Base-by-base conservation (phyloP, 805 yeast genomes). In the Diddensiella santjacobensis region DNA sequence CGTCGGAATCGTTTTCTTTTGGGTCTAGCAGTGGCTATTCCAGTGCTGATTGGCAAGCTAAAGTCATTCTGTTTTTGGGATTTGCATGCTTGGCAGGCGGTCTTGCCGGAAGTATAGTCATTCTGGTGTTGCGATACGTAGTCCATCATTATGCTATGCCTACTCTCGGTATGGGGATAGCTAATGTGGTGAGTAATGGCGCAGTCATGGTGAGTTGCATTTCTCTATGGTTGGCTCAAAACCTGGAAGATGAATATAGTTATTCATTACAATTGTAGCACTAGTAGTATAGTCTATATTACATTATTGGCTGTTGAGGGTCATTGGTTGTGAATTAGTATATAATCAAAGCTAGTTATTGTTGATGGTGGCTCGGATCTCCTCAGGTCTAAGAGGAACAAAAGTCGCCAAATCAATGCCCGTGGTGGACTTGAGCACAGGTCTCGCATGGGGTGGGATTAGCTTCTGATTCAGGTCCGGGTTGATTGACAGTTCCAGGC, bases 31-130 rank as follows among this genome's bases (percentile, higher is more conserved):
- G 67, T 35, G 68, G 68, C 8, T 47, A 48, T 40, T 52, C 66
- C 42, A 64, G 68, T 39, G 83, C 86, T 45, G 87, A 90, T 35
- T 90, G 97, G 96, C 95, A 90, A 54, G 97, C 97, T 13, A 77
- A 96, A 58, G 81, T 90, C 31, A 83, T 95, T 13, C 73, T 93
- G 47, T 93, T 93, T 64, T 71, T 88, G 58, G 99, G 99, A 5
- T 93, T 93, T 66, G 85, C 96, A 3, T 72, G 91, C 41, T 73
- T 93, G 48, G 96, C 98, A 0, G 93, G 96, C 47, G 98, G 99
- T 0, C 70, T 93, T 51, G 88, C 96, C 17, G 98, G 98, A 1
- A 82, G 93, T 2, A 79, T 93, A 57, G 87, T 89, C 62, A 95
- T 93, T 15, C 75, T 93, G 53, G 85, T 90, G 42, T 72, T 93